Conservation (phyloP, 129 eudicot species). For the Glebionis coronaria region DNA sequence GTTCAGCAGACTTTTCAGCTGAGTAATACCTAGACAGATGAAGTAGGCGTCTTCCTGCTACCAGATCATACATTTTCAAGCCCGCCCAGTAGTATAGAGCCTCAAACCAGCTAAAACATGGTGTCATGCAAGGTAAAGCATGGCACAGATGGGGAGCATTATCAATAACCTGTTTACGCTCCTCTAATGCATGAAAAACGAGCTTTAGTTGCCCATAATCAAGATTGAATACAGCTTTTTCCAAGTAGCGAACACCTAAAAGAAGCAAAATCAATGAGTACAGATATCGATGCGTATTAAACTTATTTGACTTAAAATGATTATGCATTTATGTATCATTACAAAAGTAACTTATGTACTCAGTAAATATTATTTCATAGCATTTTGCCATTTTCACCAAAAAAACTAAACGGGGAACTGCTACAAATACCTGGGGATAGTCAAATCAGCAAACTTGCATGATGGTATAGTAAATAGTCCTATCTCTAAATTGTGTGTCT, state of each 20-base stretch:
- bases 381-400: neutral
- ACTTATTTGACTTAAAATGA: no score
- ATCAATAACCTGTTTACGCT: slow-evolving; percentile 85
- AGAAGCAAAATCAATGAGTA: neutral
- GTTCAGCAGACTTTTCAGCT: slow-evolving; percentile 77
- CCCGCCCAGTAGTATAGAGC: slow-evolving; percentile 79
- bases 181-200: slow-evolving; percentile 85
- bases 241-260: slow-evolving; percentile 95
- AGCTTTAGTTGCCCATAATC: slow-evolving; percentile 90
- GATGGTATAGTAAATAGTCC: neutral
- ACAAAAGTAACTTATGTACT: no score
- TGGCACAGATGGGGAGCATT: slow-evolving; percentile 93
- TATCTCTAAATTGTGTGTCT: neutral
- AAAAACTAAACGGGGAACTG: neutral
- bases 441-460: neutral
- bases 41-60: slow-evolving; percentile 68
- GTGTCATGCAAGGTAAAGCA: slow-evolving; percentile 94
- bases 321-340: no score
- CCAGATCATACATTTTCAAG: slow-evolving; percentile 77
- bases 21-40: slow-evolving; percentile 87
- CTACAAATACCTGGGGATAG: neutral
- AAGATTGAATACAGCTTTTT: slow-evolving; percentile 82
- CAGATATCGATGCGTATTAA: no score
- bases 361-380: neutral
- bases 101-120: slow-evolving; percentile 89